Conservation (phyloP, 2,329 filamentous ascomycete species). For the Parafenestella ontariensis region DNA sequence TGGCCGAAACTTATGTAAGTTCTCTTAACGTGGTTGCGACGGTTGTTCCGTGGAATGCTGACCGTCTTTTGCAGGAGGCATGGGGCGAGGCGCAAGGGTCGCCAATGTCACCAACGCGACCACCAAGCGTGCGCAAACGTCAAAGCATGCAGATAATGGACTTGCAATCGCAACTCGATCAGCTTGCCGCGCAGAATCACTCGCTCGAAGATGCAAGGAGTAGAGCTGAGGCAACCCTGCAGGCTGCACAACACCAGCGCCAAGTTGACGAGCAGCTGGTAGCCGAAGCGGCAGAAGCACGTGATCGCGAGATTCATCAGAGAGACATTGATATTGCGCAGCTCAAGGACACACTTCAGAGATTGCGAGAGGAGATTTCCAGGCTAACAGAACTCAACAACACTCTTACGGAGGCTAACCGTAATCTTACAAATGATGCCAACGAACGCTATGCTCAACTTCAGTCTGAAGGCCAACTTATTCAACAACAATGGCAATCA, state of each 20-base stretch:
- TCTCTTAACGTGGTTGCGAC: slow-evolving; percentile 8
- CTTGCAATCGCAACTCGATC: slow-evolving; percentile 83
- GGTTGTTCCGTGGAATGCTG: slow-evolving; percentile 25
- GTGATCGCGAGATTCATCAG: slow-evolving; percentile 75
- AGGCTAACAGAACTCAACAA: slow-evolving; percentile 85
- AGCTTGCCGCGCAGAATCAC: slow-evolving; percentile 84
- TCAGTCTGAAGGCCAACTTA: slow-evolving; percentile 67
- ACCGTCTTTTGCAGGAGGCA: slow-evolving; percentile 72
- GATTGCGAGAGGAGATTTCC: slow-evolving; percentile 80
- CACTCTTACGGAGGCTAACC: slow-evolving; percentile 77
- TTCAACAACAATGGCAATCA: slow-evolving; percentile 62
- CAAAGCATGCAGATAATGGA: slow-evolving; percentile 96
- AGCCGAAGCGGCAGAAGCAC: slow-evolving; percentile 65
- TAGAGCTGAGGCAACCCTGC: slow-evolving; percentile 70
- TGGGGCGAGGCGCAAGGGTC: slow-evolving; percentile 90
- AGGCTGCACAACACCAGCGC: slow-evolving; percentile 61
- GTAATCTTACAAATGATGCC: slow-evolving; percentile 76
- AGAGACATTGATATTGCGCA: slow-evolving; percentile 87
- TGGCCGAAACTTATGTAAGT: slow-evolving; percentile 95
- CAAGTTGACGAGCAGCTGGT: slow-evolving; percentile 59
- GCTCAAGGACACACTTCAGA: slow-evolving; percentile 78
- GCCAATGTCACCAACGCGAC: slow-evolving; percentile 89
- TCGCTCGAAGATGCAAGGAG: slow-evolving; percentile 75
- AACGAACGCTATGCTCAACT: slow-evolving; percentile 73
- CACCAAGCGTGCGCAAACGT: slow-evolving; percentile 93